phyloP scores from a whole-genome alignment of 371 early-diverging fungal genomes.

The Blakeslea trispora region DNA sequence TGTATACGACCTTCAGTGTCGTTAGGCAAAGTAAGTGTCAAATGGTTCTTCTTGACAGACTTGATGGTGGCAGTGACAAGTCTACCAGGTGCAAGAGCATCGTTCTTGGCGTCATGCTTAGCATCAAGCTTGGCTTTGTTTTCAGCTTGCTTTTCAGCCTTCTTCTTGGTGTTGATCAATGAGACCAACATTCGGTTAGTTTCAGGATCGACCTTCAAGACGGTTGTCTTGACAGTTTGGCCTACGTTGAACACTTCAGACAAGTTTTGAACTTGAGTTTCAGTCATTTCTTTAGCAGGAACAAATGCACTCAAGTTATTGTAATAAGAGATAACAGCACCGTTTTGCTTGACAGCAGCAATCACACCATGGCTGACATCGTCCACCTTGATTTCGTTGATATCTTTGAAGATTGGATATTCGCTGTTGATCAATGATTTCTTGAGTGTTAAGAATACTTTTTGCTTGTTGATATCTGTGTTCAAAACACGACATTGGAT shows the following conservation, averaged over 20 bases:
- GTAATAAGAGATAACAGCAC: slow-evolving; percentile 80
- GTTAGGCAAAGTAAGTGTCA: slow-evolving; percentile 64
- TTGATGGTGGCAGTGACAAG: slow-evolving; percentile 56
- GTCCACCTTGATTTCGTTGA: slow-evolving; percentile 59
- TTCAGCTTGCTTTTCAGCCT: slow-evolving; percentile 37
- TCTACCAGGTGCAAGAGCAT: slow-evolving; percentile 61
- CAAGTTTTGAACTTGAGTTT: slow-evolving; percentile 47
- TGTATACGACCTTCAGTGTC: slow-evolving; percentile 72
- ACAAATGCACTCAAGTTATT: slow-evolving; percentile 70
- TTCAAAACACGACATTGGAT: slow-evolving; percentile 75
- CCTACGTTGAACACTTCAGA: slow-evolving; percentile 65
- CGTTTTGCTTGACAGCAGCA: slow-evolving; percentile 57
- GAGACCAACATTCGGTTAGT: slow-evolving; percentile 33
- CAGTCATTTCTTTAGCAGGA: slow-evolving; percentile 67
- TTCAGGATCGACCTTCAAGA: slow-evolving; percentile 60
- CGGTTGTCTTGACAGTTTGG: slow-evolving; percentile 79
- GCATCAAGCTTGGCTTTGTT: slow-evolving; percentile 24
- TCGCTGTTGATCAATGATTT: slow-evolving; percentile 76
- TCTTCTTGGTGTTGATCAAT: slow-evolving; percentile 36
- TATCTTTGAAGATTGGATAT: slow-evolving; percentile 64
- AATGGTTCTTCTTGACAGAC: slow-evolving; percentile 56
- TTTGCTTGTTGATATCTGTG: slow-evolving; percentile 52
- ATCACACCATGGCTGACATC: slow-evolving; percentile 69
- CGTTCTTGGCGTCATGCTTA: slow-evolving; percentile 39
- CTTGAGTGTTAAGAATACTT: slow-evolving; percentile 75